These are phyloP conservation scores for Phyllosticta citrichinensis DNA, from an alignment of 2,329 filamentous ascomycete species.

Conservation along the genomic window DNA sequence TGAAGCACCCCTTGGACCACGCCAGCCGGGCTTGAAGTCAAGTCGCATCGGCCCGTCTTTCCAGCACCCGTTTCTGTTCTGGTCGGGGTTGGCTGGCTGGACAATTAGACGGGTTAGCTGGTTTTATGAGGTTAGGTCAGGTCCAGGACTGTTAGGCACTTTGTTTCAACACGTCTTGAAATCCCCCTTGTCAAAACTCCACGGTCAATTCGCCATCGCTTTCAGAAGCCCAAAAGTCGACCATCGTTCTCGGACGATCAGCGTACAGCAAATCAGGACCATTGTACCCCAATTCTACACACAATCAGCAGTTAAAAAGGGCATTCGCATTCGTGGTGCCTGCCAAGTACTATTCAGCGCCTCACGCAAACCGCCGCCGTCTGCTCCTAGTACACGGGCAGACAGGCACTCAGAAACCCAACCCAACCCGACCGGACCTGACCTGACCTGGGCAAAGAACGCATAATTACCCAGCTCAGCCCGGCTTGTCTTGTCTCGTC, in stretches of 20 bases:
- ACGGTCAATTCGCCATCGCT: no score
- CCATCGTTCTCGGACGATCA: not conserved
- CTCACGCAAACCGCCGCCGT: not conserved
- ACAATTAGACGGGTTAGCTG: not conserved
- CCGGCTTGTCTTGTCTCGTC: not conserved
- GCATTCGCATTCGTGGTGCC: not conserved
- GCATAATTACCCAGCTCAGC: not conserved
- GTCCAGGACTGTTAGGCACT: not conserved
- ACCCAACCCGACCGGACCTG: no score
- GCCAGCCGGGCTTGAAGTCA: not conserved
- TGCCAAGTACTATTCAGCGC: not conserved
- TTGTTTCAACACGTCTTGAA: not conserved
- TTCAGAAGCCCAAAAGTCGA: no score
- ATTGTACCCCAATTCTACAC: not conserved
- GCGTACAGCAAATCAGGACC: not conserved
- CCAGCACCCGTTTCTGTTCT: not conserved
- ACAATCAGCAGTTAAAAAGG: not conserved
- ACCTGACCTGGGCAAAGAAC: no score
- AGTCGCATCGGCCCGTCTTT: not conserved
- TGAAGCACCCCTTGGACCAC: not conserved
- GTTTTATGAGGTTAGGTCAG: not conserved
- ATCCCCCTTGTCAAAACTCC: not conserved
- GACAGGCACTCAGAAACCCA: no score
- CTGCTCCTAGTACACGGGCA: no score
- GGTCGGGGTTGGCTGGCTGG: not conserved